Evolutionary conservation across 495 filamentous ascomycete genomes (phyloP).

Genomic region (Tuber microsphaerosporum): DNA sequence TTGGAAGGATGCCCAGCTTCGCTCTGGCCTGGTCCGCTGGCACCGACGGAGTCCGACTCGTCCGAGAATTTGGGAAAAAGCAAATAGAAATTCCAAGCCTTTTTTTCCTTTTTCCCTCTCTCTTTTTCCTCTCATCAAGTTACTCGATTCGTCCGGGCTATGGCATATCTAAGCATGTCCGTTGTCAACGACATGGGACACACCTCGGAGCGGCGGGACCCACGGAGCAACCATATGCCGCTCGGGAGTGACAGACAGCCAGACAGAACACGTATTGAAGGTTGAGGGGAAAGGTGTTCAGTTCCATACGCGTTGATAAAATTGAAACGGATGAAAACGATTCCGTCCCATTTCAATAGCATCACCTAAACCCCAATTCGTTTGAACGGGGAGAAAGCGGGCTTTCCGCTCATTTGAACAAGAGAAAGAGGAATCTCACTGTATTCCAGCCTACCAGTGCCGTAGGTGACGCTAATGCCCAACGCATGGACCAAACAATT

Average conservation of each 20-base stretch:
- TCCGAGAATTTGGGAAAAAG: slow-evolving; percentile 15
- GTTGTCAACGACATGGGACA: background rate
- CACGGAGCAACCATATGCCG: slow-evolving; percentile 34
- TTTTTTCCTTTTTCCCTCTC: background rate
- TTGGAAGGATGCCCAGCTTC: too few relatives aligned
- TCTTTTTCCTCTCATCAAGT: slow-evolving; percentile 21
- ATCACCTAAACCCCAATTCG: background rate
- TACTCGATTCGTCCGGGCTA: slow-evolving; percentile 22
- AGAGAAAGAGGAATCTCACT: background rate
- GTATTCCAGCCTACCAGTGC: background rate
- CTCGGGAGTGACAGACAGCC: slow-evolving; percentile 8
- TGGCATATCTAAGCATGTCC: background rate
- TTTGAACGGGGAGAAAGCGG: background rate
- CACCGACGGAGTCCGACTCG: slow-evolving; percentile 30
- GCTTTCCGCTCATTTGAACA: background rate
- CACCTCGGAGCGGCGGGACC: slow-evolving; percentile 20
- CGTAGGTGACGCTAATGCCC: background rate
- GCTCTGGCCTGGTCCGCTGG: slow-evolving; percentile 12
- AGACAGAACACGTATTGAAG: background rate
- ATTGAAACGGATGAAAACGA: background rate
- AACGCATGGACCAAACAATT: background rate
- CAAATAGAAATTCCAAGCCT: background rate
- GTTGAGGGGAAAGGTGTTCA: background rate
- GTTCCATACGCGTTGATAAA: background rate
- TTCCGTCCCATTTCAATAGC: background rate